Evolutionary conservation across 2,329 filamentous ascomycete species (phyloP).

Genomic region (Botryotinia narcissicola): DNA sequence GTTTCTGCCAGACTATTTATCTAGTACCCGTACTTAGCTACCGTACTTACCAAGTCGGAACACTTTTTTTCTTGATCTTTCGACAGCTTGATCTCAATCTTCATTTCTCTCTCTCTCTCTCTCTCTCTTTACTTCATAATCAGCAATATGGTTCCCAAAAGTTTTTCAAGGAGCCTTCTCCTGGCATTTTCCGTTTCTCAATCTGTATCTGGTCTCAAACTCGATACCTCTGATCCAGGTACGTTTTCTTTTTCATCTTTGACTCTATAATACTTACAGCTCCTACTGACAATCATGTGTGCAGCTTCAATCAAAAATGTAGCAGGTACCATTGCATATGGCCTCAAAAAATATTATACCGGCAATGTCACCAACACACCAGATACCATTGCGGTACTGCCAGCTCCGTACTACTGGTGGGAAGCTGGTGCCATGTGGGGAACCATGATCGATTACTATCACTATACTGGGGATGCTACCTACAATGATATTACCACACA

Average conservation of each 20-base stretch:
- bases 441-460: constrained; percentile 67
- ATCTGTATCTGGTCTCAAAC: constrained; percentile 10
- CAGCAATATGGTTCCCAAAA: not conserved
- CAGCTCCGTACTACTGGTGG: constrained; percentile 63
- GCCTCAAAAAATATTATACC: constrained; percentile 62
- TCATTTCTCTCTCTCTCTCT: no score
- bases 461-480: constrained; percentile 60
- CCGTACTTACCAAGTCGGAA: not conserved
- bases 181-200: constrained; percentile 5
- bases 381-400: constrained; percentile 60
- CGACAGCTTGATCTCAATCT: not conserved
- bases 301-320: constrained; percentile 61
- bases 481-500: constrained; percentile 61
- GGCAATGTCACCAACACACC: constrained; percentile 57
- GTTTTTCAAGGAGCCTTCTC: not conserved
- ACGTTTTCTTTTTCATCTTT: not conserved
- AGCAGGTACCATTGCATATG: constrained; percentile 58
- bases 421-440: constrained; percentile 60
- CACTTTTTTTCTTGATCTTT: not conserved
- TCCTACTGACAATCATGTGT: not conserved
- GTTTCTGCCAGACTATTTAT: not conserved
- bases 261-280: no score
- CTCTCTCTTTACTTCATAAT: not conserved
- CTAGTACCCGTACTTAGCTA: not conserved
- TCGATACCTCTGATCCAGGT: constrained; percentile 15